Base-by-base conservation (phyloP, 2,329 filamentous ascomycete genomes). In the Fusarium sp. region DNA sequence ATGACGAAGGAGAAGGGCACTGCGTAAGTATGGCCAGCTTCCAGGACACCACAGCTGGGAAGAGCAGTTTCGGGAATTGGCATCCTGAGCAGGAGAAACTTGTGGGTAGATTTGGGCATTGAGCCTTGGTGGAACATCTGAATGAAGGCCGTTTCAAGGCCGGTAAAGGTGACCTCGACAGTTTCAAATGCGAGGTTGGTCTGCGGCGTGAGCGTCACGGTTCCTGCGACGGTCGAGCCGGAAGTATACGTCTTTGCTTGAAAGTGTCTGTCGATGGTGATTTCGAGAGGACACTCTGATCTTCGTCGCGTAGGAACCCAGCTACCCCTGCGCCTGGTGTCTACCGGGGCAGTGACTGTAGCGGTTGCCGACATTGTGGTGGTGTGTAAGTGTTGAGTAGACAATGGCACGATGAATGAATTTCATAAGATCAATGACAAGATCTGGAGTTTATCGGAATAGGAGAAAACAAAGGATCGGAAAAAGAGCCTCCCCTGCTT, bases 1-100 rank as follows among this genome's bases (percentile, higher is more conserved):
- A 69, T 58, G 0, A 70, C 47, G n/a, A 69, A 69, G 2, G 61
- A 53, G 11, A 69, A 69, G 0, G 67, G 64, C 0, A 68, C 40
- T 0, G 39, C 48, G 3, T 61, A 68, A 2, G 34, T n/a, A 6
- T 52, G 32, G 1, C 59, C 56, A 36, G 55, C 56, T 3, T 61
- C 38, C 1, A 70, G 48, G 0, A 55, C 11, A 4, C 47, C 45
- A 11, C 43, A 32, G 0, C 35, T 35, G 0, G 67, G 67, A 0
- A 70, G 41, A 1, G 41, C 40, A 13, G 39, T 43, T 2, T 56
- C 34, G 3, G 54, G 43, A 9, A 66, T 48, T 15, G 62, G 67
- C 51, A 70, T 64, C 10, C 46, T 57, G 1, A 68, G 56, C 6
- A 58, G 42, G 0, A 69, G 53, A 6, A 69, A 69, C 1, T 45